Evolutionary conservation across 768 basidiomycete genomes (phyloP).

Genomic region (Calocera viscosa): DNA sequence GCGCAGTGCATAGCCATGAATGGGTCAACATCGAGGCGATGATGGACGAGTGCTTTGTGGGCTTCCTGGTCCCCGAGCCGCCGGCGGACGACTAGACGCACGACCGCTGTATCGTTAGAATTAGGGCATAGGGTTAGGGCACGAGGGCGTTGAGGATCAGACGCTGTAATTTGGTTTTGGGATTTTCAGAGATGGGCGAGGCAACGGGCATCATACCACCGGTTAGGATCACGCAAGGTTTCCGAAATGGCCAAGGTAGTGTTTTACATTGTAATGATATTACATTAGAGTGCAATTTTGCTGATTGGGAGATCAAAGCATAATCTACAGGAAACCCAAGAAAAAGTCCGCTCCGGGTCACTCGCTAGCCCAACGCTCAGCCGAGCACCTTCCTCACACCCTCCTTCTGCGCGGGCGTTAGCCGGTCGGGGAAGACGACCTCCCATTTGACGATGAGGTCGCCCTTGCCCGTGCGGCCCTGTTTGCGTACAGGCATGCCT

Average conservation of each 20-base stretch:
- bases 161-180: no score
- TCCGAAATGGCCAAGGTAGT: no score
- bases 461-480: conserved; percentile 59
- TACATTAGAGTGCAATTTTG: no score
- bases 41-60: conserved; percentile 85
- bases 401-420: conserved; percentile 70
- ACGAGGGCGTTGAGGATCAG: no score
- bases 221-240: no score
- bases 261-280: no score
- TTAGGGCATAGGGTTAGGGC: no score
- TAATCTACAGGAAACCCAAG: no score
- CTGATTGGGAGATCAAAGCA: no score
- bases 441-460: conserved; percentile 70
- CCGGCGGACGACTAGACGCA: neutral
- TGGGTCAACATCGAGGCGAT: conserved; percentile 98
- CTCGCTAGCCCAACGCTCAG: conserved; percentile 7
- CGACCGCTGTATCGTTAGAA: neutral
- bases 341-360: neutral
- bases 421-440: conserved; percentile 63
- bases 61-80: conserved; percentile 64
- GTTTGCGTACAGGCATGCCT: conserved; percentile 86
- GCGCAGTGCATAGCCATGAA: conserved; percentile 71
- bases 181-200: no score
- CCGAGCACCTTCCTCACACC: conserved; percentile 51
- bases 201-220: no score